Conservation (phyloP, 2,329 filamentous ascomycete genomes). For the Oidium heveae region DNA sequence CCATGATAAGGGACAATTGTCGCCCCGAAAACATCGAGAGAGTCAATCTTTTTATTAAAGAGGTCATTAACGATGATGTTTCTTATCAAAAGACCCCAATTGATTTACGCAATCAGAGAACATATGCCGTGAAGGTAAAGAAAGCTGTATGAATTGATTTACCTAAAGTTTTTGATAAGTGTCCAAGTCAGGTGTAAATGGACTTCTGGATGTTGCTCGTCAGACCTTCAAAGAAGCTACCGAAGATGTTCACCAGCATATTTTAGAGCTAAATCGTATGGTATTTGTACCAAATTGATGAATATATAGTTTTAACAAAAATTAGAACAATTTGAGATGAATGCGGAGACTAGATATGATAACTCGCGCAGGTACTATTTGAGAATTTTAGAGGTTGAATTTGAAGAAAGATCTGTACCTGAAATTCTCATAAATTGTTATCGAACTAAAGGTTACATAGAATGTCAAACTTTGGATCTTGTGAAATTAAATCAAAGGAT, state of each 20-base stretch:
- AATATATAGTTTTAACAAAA: neutral
- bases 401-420: slow-evolving; percentile 34
- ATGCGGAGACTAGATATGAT: slow-evolving; percentile 49
- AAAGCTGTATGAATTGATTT: too few relatives aligned
- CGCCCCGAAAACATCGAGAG: slow-evolving; percentile 31
- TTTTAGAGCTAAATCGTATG: slow-evolving; percentile 40
- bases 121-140: slow-evolving; percentile 56
- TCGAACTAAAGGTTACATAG: slow-evolving; percentile 46
- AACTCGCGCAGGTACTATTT: slow-evolving; percentile 58
- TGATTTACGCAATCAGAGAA: slow-evolving; percentile 70
- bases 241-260: slow-evolving; percentile 47
- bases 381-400: slow-evolving; percentile 32
- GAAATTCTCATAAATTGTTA: slow-evolving; percentile 54
- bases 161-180: neutral
- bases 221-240: slow-evolving; percentile 78
- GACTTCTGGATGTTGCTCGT: slow-evolving; percentile 66
- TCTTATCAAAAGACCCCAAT: slow-evolving; percentile 54
- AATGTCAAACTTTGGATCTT: slow-evolving; percentile 69
- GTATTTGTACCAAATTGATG: neutral
- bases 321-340: slow-evolving; percentile 23
- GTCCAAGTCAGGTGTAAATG: slow-evolving; percentile 47
- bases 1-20: slow-evolving; percentile 45
- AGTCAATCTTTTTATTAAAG: slow-evolving; percentile 38
- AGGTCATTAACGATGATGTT: slow-evolving; percentile 58
- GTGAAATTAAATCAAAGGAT: slow-evolving; percentile 62